Evolutionary conservation across 2,329 filamentous ascomycete genomes (phyloP).

Genomic region (Fusarium kyushuense): DNA sequence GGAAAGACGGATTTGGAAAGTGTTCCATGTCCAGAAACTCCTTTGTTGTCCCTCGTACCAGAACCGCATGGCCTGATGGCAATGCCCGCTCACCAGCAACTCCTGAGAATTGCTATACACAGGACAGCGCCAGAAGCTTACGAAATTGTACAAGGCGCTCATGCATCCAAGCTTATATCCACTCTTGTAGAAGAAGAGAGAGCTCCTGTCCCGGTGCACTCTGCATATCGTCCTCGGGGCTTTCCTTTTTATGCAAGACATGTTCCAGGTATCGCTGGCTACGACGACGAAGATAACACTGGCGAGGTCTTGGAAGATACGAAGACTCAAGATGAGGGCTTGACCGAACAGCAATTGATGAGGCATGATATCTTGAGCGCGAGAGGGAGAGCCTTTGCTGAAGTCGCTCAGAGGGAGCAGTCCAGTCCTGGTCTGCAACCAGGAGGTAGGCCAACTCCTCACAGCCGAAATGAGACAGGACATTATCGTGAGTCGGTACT

Average conservation of each 20-base stretch:
- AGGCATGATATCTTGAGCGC: neutral
- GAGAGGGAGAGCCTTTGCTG: neutral
- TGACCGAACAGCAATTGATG: too few relatives aligned
- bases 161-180: neutral
- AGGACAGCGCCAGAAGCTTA: conserved; percentile 6
- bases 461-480: neutral
- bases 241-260: neutral
- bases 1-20: rapidly evolving
- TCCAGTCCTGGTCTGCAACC: neutral
- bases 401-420: neutral
- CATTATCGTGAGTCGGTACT: too few relatives aligned
- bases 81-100: neutral
- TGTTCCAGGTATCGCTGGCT: neutral
- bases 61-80: neutral
- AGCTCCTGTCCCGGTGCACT: neutral
- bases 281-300: neutral
- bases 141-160: neutral
- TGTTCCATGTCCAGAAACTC: neutral
- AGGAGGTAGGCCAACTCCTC: neutral
- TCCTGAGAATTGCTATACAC: conserved; percentile 6
- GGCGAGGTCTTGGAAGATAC: too few relatives aligned
- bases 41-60: conserved; percentile 8
- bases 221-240: neutral
- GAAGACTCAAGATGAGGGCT: neutral
- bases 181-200: conserved; percentile 34